These are phyloP conservation scores for Clarireedia hainanense DNA, from an alignment of 2,329 filamentous ascomycete genomes.

Conservation along the genomic window DNA sequence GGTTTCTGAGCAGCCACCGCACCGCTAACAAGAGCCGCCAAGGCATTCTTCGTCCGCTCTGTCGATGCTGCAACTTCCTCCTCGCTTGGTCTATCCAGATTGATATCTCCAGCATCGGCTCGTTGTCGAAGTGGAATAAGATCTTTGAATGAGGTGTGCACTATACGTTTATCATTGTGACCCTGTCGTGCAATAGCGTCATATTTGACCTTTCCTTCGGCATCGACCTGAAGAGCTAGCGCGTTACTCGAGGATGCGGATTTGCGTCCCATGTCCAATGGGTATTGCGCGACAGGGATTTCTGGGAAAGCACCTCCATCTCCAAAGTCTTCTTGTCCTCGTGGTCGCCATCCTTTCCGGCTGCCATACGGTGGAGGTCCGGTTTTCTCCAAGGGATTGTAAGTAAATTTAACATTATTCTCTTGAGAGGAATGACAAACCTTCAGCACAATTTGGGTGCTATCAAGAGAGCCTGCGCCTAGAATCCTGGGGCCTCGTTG, in stretches of 20 bases:
- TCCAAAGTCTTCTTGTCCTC: conserved; percentile 82
- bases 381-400: conserved; percentile 45
- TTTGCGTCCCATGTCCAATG: conserved; percentile 89
- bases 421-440: conserved; percentile 32
- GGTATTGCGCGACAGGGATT: conserved; percentile 88
- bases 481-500: conserved; percentile 78
- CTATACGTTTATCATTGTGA: conserved; percentile 73
- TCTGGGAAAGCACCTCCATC: conserved; percentile 96
- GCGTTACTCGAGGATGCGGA: conserved; percentile 66
- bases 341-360: conserved; percentile 83
- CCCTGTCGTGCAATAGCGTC: conserved; percentile 89
- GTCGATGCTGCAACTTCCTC: conserved; percentile 79
- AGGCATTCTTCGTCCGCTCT: conserved; percentile 79
- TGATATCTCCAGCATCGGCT: conserved; percentile 86
- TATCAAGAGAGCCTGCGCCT: conserved; percentile 70
- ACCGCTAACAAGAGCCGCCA: conserved; percentile 74
- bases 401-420: conserved; percentile 10
- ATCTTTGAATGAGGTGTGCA: conserved; percentile 95
- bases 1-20: conserved; percentile 90
- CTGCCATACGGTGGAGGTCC: conserved; percentile 86
- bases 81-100: conserved; percentile 73
- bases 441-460: conserved; percentile 77
- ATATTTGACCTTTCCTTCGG: conserved; percentile 90
- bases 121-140: conserved; percentile 88
- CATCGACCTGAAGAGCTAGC: conserved; percentile 84